Percentiles rank a stretch among this genome's conserved stretches.
Conservation (phyloP, 441 rosid species). For the Theobroma grandiflorum region DNA sequence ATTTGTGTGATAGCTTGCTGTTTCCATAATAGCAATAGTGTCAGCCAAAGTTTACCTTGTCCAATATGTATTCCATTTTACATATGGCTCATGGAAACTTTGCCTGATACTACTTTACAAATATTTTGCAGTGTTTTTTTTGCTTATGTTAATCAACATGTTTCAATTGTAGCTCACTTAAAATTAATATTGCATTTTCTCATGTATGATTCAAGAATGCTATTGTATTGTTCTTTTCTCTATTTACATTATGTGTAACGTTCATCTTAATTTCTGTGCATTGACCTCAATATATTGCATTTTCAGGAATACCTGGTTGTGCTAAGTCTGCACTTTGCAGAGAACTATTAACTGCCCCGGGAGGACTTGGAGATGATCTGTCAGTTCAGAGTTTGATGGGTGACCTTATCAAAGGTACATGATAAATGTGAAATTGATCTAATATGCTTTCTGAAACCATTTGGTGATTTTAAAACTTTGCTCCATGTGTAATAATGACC, state of each 20-base stretch:
- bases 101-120: neutral
- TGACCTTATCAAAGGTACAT: slow-evolving; percentile 86
- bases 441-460: slow-evolving; percentile 13
- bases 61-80: neutral
- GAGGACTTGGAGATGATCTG: slow-evolving; percentile 83
- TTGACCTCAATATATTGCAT: slow-evolving; percentile 15
- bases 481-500: slow-evolving; percentile 16
- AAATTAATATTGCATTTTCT: slow-evolving; percentile 8
- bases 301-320: slow-evolving; percentile 94
- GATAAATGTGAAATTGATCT: slow-evolving; percentile 11
- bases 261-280: slow-evolving; percentile 1
- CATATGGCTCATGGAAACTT: neutral
- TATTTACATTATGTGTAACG: neutral
- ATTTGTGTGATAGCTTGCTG: neutral
- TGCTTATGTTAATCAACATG: slow-evolving; percentile 12
- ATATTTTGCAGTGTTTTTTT: neutral
- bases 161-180: neutral
- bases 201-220: neutral
- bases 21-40: neutral
- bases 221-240: neutral
- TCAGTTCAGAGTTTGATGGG: slow-evolving; percentile 94
- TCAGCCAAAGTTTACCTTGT: neutral
- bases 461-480: neutral
- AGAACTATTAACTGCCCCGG: slow-evolving; percentile 74
- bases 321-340: slow-evolving; percentile 97